phyloP scores from a whole-genome alignment of 2,329 filamentous ascomycete genomes.

The Blumeria hordei region DNA sequence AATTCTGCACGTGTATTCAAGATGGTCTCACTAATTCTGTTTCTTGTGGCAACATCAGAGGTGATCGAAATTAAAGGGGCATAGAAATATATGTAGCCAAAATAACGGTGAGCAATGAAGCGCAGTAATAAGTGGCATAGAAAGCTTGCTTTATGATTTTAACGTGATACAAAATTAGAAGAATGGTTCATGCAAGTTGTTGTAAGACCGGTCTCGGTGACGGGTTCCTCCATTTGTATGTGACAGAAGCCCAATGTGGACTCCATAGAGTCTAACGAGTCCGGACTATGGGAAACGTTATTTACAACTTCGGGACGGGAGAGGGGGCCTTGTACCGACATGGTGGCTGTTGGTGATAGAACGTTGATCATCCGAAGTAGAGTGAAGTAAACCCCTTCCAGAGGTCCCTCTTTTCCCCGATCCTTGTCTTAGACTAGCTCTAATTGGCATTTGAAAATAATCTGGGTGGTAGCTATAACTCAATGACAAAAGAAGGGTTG shows the following conservation, averaged over 20 bases:
- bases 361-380: no score
- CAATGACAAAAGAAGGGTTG: background rate
- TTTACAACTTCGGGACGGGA: background rate
- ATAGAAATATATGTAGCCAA: no score
- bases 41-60: no score
- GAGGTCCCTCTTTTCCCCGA: no score
- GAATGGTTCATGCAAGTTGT: background rate
- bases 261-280: background rate
- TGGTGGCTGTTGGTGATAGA: background rate
- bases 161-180: constrained; percentile 13
- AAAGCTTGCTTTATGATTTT: no score
- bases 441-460: background rate
- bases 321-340: background rate
- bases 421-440: background rate
- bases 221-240: background rate
- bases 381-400: no score
- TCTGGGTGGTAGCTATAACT: background rate
- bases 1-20: no score
- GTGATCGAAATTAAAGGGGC: no score
- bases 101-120: no score
- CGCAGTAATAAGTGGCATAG: no score
- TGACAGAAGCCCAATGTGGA: background rate
- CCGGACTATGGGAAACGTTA: background rate
- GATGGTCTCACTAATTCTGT: no score
- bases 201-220: background rate